A percentile compares a stretch with the other conserved stretches of the same genome.
phyloP scores from a whole-genome alignment of 768 basidiomycete genomes.

The Boletus pseudo-olivaceus region DNA sequence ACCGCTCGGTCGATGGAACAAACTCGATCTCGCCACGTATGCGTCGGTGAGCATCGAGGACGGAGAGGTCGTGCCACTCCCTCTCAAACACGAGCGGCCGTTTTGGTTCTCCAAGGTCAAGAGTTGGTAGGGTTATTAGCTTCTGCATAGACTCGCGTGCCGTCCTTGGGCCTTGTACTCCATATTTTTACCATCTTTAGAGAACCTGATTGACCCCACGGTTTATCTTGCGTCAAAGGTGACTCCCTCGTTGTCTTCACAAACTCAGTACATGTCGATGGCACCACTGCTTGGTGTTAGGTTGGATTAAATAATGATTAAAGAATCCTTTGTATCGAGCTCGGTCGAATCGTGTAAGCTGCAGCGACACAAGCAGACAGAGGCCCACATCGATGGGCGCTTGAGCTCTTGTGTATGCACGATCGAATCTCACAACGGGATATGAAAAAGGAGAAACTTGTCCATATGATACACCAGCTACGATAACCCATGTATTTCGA shows the following conservation, averaged over 20 bases:
- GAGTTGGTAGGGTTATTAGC: slow-evolving; percentile 46
- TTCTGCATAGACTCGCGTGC: background rate
- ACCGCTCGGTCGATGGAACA: slow-evolving; percentile 78
- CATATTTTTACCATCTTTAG: background rate
- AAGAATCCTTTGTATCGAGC: too few relatives aligned
- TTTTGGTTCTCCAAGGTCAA: slow-evolving; percentile 93
- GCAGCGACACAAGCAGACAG: background rate
- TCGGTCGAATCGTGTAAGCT: background rate
- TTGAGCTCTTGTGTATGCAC: background rate
- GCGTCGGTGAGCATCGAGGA: slow-evolving; percentile 72
- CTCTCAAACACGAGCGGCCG: slow-evolving; percentile 80
- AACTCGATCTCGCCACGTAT: slow-evolving; percentile 70
- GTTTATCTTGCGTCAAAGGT: background rate
- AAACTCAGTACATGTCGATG: background rate
- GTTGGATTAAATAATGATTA: background rate
- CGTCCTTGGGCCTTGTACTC: background rate
- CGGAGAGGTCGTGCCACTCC: slow-evolving; percentile 66
- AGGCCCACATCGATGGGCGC: too few relatives aligned
- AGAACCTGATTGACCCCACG: background rate
- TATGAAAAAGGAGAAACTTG: background rate
- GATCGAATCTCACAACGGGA: background rate
- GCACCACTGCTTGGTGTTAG: background rate
- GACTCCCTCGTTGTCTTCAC: background rate
- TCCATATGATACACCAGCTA: slow-evolving; percentile 30
- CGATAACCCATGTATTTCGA: slow-evolving; percentile 26